Conservation (phyloP, 768 basidiomycete genomes). For the Tylopilus felleus region DNA sequence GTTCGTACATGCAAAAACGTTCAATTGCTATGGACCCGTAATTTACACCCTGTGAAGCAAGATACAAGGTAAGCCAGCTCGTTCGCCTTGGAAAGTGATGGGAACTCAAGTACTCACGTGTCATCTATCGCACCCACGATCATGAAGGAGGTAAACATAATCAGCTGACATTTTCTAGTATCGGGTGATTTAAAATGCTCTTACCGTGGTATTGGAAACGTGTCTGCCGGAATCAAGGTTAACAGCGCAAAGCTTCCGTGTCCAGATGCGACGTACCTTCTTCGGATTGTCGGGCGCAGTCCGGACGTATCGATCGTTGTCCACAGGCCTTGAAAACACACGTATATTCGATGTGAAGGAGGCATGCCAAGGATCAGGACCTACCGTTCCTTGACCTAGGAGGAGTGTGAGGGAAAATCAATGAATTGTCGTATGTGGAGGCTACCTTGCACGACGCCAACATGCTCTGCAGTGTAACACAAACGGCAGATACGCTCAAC, state of each 20-base stretch:
- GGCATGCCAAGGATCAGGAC: conserved; percentile 16
- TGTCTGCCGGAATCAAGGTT: conserved; percentile 45
- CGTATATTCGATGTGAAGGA: conserved; percentile 6
- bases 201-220: conserved; percentile 80
- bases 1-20: conserved; percentile 21
- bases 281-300: conserved; percentile 82
- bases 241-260: conserved; percentile 1
- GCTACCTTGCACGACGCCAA: conserved; percentile 85
- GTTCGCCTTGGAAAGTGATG: background rate
- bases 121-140: conserved; percentile 42
- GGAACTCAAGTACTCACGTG: conserved; percentile 60
- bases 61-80: background rate
- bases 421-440: background rate
- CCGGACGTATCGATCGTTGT: conserved; percentile 80
- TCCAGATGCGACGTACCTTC: conserved; percentile 51
- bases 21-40: conserved; percentile 2
- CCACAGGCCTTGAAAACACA: conserved; percentile 53
- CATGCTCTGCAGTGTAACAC: conserved; percentile 89
- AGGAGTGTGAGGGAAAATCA: background rate
- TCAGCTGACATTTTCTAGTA: conserved; percentile 12
- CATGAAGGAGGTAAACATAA: conserved; percentile 2
- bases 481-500: conserved; percentile 76
- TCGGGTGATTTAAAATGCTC: conserved; percentile 13
- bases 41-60: conserved; percentile 36
- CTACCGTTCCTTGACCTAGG: conserved; percentile 62